These are phyloP conservation scores for Candida endomychidarum DNA, from an alignment of 805 yeast species.

Conservation along the genomic window DNA sequence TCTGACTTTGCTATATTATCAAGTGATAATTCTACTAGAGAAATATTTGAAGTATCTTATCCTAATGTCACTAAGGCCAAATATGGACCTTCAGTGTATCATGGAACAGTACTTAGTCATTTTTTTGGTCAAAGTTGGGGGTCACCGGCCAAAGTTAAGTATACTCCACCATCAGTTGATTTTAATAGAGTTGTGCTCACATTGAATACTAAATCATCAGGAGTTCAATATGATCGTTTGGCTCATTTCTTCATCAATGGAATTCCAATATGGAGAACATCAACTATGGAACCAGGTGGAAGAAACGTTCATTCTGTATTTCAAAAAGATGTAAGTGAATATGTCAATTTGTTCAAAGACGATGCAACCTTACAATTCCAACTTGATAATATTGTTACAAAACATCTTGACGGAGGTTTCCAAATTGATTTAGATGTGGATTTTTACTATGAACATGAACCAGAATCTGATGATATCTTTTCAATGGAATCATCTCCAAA, in stretches of 20 bases:
- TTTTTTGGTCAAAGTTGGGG: slow-evolving; percentile 65
- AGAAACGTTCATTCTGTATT: slow-evolving; percentile 45
- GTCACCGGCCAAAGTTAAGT: slow-evolving; percentile 43
- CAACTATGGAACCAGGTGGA: slow-evolving; percentile 65
- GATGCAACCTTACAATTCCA: slow-evolving; percentile 48
- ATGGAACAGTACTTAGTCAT: slow-evolving; percentile 42
- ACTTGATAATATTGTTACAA: slow-evolving; percentile 61
- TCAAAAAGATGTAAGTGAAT: slow-evolving; percentile 65
- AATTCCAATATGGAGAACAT: slow-evolving; percentile 76
- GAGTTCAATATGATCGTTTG: slow-evolving; percentile 65
- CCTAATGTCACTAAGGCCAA: slow-evolving; percentile 24
- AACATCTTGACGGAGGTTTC: slow-evolving; percentile 60
- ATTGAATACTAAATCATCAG: slow-evolving; percentile 52
- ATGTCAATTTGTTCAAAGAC: slow-evolving; percentile 48
- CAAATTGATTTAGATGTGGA: slow-evolving; percentile 49
- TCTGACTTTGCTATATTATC: not conserved
- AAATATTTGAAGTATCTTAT: slow-evolving; percentile 26
- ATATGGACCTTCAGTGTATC: slow-evolving; percentile 38
- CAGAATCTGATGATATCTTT: slow-evolving; percentile 20
- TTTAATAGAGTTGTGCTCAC: slow-evolving; percentile 56
- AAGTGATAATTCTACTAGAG: slow-evolving; percentile 4
- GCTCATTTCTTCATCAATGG: slow-evolving; percentile 64
- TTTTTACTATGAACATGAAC: slow-evolving; percentile 40
- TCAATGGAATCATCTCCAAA: slow-evolving; percentile 35
- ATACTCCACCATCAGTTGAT: slow-evolving; percentile 42